Evolutionary conservation across 1,284 basidiomycete species (phyloP).

Genomic region (Phellinidium pouzarii): DNA sequence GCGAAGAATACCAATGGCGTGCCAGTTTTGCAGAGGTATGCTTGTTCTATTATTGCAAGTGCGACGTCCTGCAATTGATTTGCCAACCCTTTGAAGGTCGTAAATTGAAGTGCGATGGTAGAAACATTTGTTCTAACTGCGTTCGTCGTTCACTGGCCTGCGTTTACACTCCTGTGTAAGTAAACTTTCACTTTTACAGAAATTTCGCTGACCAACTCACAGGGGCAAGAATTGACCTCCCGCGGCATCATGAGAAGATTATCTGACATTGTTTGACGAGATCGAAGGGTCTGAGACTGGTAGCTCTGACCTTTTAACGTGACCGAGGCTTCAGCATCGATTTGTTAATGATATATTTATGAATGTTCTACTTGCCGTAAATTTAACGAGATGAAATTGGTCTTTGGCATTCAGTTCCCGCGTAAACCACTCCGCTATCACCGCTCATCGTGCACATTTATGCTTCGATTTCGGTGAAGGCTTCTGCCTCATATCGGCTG

Average conservation of each 20-base stretch:
- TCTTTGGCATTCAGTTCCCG: background rate
- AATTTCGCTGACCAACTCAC: background rate
- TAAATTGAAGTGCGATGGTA: conserved; percentile 20
- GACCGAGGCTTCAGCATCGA: background rate
- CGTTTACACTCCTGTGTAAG: conserved; percentile 20
- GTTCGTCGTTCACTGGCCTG: conserved; percentile 17
- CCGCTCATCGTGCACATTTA: background rate
- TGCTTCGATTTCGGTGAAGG: background rate
- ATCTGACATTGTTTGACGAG: background rate
- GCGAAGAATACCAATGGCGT: conserved; percentile 19
- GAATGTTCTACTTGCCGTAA: background rate
- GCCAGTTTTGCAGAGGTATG: conserved; percentile 20
- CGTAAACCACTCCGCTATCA: background rate
- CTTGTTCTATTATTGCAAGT: background rate
- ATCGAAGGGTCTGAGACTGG: too few relatives aligned
- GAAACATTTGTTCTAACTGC: conserved; percentile 20
- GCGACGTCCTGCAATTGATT: background rate
- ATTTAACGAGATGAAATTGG: background rate
- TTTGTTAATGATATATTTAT: background rate
- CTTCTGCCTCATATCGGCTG: background rate
- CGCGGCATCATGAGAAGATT: background rate
- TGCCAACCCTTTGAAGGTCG: conserved; percentile 13
- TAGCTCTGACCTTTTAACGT: conserved; percentile 3
- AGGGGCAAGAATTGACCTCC: conserved; percentile 4
- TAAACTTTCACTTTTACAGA: background rate